Evolutionary conservation across 2,329 filamentous ascomycete genomes (phyloP).

Genomic region (Colletotrichum liaoningense): DNA sequence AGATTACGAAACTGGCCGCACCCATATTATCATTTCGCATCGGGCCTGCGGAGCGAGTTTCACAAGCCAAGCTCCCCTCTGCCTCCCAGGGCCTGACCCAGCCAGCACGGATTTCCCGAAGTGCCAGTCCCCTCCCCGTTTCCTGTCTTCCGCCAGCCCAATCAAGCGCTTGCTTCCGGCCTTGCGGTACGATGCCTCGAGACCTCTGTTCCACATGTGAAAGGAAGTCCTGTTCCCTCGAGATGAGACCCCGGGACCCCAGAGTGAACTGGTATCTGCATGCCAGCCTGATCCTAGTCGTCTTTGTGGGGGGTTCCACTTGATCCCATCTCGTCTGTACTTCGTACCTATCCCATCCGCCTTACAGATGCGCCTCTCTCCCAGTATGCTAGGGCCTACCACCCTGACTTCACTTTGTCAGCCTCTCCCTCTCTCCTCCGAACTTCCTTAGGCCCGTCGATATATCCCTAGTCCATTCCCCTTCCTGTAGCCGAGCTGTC

Average conservation of each 20-base stretch:
- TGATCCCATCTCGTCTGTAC: slow-evolving; percentile 25
- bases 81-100: neutral
- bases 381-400: slow-evolving; percentile 13
- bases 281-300: slow-evolving; percentile 29
- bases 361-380: slow-evolving; percentile 5
- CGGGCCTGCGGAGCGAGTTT: slow-evolving; percentile 46
- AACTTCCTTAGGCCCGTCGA: slow-evolving; percentile 33
- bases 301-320: slow-evolving; percentile 34
- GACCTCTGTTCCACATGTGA: slow-evolving; percentile 29
- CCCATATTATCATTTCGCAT: slow-evolving; percentile 41
- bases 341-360: slow-evolving; percentile 27
- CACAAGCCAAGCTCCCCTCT: slow-evolving; percentile 36
- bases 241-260: slow-evolving; percentile 23
- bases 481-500: neutral
- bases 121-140: neutral
- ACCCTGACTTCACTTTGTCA: slow-evolving; percentile 9
- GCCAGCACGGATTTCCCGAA: neutral
- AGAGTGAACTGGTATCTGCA: slow-evolving; percentile 4
- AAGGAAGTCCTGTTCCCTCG: slow-evolving; percentile 11
- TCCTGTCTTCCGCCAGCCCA: slow-evolving; percentile 28
- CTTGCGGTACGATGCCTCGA: neutral
- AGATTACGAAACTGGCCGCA: slow-evolving; percentile 42
- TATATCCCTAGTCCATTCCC: slow-evolving; percentile 29
- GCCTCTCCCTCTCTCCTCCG: slow-evolving; percentile 3
- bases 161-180: slow-evolving; percentile 28